These are phyloP conservation scores for Cercospora sojina DNA, from an alignment of 2,329 filamentous ascomycete genomes.

Conservation along the genomic window DNA sequence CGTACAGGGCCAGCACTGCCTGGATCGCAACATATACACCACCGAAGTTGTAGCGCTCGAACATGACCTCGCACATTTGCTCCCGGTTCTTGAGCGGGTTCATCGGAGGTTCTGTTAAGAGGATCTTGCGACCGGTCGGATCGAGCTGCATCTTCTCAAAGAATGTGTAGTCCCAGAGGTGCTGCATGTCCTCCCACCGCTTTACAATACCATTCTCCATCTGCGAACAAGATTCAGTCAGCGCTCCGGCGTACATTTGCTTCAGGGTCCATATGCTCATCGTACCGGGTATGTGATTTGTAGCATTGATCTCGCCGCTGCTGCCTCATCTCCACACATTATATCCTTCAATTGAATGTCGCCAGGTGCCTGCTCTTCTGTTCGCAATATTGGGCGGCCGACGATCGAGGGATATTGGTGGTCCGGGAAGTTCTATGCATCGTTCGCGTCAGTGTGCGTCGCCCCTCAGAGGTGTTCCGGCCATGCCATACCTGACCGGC, in stretches of 20 bases:
- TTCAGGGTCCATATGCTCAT: background rate
- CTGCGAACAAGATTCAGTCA: slow-evolving; percentile 42
- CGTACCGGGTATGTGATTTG: slow-evolving; percentile 92
- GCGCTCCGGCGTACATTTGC: slow-evolving; percentile 11
- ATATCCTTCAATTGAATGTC: slow-evolving; percentile 88
- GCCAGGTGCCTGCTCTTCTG: slow-evolving; percentile 75
- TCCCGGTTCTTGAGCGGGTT: slow-evolving; percentile 96
- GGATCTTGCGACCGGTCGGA: slow-evolving; percentile 88
- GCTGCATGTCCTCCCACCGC: slow-evolving; percentile 99
- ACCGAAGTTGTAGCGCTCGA: slow-evolving; percentile 92
- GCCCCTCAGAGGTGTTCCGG: background rate
- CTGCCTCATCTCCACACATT: slow-evolving; percentile 98
- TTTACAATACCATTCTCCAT: slow-evolving; percentile 99
- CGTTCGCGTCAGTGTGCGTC: background rate
- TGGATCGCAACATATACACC: slow-evolving; percentile 98
- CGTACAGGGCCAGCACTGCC: slow-evolving; percentile 91
- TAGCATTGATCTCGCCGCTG: slow-evolving; percentile 91
- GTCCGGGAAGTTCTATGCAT: slow-evolving; percentile 86
- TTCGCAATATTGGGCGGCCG: slow-evolving; percentile 93
- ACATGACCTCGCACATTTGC: slow-evolving; percentile 99
- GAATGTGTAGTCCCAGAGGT: slow-evolving; percentile 99
- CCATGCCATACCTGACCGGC: slow-evolving; percentile 69
- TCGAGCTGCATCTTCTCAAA: slow-evolving; percentile 95
- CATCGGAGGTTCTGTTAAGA: slow-evolving; percentile 95
- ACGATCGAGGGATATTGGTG: slow-evolving; percentile 98